Evolutionary conservation across 192 early-diverging fungal genomes (phyloP).

Genomic region (Gorgonomyces haynaldii): DNA sequence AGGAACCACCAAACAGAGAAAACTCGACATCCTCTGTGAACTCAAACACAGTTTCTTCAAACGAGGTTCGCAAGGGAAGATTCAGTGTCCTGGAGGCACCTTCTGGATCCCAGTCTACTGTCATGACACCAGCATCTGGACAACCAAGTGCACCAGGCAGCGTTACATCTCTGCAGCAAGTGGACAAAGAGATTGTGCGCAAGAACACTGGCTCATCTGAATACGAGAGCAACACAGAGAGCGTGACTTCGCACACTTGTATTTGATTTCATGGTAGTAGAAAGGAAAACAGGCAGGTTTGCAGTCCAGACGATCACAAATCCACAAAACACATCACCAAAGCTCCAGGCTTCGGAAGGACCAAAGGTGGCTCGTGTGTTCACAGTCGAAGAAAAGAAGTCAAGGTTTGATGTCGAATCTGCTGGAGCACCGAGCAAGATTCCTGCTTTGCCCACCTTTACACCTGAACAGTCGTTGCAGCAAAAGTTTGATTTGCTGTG

Average conservation of each 20-base stretch:
- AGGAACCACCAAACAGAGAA: conserved; percentile 7
- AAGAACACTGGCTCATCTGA: conserved; percentile 8
- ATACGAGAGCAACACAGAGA: background rate
- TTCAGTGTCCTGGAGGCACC: conserved; percentile 49
- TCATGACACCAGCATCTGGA: background rate
- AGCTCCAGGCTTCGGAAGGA: background rate
- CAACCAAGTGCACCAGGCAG: conserved; percentile 1
- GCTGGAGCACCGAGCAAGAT: too few species aligned
- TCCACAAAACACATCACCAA: background rate
- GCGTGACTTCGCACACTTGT: background rate
- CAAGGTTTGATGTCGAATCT: too few species aligned
- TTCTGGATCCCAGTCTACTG: background rate
- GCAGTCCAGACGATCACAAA: conserved; percentile 12
- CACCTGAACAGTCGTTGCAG: too few species aligned
- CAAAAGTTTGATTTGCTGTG: too few species aligned
- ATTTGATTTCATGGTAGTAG: conserved; percentile 4
- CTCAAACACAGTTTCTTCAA: background rate
- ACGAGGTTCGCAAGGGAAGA: conserved; percentile 58
- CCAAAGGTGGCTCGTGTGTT: conserved; percentile 2
- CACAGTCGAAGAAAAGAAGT: conserved; percentile 3
- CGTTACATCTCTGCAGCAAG: conserved; percentile 7
- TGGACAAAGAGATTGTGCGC: conserved; percentile 8
- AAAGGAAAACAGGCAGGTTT: conserved; percentile 21
- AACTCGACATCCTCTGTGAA: background rate
- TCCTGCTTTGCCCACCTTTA: too few species aligned